Conservation (phyloP, 2,329 filamentous ascomycete genomes). For the Venturia carpophila region DNA sequence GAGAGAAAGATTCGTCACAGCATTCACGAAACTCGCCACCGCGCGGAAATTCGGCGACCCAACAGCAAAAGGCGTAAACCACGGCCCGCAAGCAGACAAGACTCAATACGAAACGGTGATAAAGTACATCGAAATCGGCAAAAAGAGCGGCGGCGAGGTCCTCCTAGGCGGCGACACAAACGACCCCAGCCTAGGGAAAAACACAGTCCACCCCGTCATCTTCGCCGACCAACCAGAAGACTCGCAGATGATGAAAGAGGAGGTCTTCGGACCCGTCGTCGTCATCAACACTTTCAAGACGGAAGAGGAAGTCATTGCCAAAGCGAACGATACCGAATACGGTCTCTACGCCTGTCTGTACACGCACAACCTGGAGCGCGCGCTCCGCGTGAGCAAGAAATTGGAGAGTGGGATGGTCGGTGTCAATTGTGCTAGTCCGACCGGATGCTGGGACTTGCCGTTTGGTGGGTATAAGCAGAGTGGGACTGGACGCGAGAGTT, state of each 20-base stretch:
- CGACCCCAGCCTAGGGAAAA: conserved; percentile 20
- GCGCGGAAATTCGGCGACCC: conserved; percentile 26
- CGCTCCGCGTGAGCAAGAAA: conserved; percentile 23
- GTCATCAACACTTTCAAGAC: conserved; percentile 24
- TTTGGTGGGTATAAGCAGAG: conserved; percentile 20
- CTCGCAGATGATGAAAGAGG: conserved; percentile 25
- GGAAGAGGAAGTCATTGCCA: conserved; percentile 28
- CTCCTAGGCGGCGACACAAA: conserved; percentile 25
- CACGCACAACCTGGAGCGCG: conserved; percentile 21
- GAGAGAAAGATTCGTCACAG: conserved; percentile 38
- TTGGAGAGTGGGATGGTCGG: conserved; percentile 21
- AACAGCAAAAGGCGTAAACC: conserved; percentile 23
- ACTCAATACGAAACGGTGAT: conserved; percentile 38
- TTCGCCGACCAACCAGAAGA: conserved; percentile 20
- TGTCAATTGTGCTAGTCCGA: conserved; percentile 15
- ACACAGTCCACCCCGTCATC: conserved; percentile 26
- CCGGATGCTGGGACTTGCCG: conserved; percentile 18
- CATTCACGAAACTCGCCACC: conserved; percentile 32
- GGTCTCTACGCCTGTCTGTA: conserved; percentile 29
- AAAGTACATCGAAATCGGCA: conserved; percentile 14
- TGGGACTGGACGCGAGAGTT: conserved; percentile 16
- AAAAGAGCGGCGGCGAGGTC: conserved; percentile 25
- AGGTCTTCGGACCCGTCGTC: conserved; percentile 29
- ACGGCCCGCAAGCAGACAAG: conserved; percentile 46
- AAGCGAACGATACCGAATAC: conserved; percentile 28